These are phyloP conservation scores for Cladobotryum protrusum DNA, from an alignment of 2,329 filamentous ascomycete species.

Conservation along the genomic window DNA sequence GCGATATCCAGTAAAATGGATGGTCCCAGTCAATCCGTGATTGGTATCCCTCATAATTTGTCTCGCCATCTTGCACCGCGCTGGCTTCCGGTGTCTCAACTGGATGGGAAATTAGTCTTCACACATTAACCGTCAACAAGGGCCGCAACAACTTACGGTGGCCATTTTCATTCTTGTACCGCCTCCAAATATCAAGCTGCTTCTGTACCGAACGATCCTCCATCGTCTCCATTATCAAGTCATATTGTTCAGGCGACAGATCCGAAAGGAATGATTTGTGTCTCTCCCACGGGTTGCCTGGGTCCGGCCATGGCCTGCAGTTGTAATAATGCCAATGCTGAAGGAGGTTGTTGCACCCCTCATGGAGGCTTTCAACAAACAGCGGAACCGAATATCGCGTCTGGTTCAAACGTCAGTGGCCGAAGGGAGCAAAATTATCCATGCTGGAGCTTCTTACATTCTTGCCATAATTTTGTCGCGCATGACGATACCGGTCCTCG, in stretches of 20 bases:
- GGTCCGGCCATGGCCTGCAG: constrained; percentile 22
- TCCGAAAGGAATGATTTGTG: constrained; percentile 22
- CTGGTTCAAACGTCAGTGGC: constrained; percentile 14
- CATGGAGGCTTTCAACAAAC: constrained; percentile 40
- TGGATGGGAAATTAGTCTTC: not conserved
- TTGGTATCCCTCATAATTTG: constrained; percentile 20
- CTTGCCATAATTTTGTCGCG: constrained; percentile 29
- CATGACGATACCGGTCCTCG: constrained; percentile 37
- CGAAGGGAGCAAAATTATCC: not conserved
- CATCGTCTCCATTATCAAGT: constrained; percentile 27
- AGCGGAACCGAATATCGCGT: constrained; percentile 31
- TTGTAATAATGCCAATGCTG: constrained; percentile 48
- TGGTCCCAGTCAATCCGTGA: constrained; percentile 31
- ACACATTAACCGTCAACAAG: not conserved
- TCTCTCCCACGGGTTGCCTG: constrained; percentile 21
- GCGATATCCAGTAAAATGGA: constrained; percentile 39
- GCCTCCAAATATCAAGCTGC: constrained; percentile 22
- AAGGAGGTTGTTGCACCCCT: constrained; percentile 40
- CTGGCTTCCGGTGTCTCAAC: not conserved
- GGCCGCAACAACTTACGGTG: constrained; percentile 12
- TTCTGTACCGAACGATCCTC: constrained; percentile 15
- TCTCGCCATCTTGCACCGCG: not conserved
- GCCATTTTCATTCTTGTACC: constrained; percentile 20
- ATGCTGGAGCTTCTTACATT: constrained; percentile 12
- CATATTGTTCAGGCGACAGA: constrained; percentile 26